Percentiles rank a stretch among this genome's conserved stretches.
phyloP scores from a whole-genome alignment of 768 basidiomycete species.

The Cystoderma amianthinum region DNA sequence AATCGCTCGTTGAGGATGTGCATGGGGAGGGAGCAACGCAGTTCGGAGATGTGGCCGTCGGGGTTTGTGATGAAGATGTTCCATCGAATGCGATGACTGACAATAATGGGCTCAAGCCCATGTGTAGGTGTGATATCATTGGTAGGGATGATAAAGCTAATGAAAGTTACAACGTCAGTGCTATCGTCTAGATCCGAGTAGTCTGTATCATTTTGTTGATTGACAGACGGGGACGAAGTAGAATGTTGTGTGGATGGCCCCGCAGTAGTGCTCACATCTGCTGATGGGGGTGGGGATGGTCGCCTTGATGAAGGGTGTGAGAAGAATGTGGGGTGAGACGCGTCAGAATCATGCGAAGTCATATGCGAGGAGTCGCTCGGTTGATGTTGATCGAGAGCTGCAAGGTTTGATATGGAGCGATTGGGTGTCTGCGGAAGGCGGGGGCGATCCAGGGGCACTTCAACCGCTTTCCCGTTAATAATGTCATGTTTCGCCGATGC shows the following conservation, averaged over 20 bases:
- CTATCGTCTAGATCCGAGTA: conserved; percentile 6
- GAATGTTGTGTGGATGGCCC: conserved; percentile 1
- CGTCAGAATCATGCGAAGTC: not conserved
- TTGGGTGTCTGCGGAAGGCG: conserved; percentile 6
- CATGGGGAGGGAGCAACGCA: conserved; percentile 90
- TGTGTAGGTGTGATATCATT: conserved; percentile 69
- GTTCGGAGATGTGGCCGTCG: conserved; percentile 89
- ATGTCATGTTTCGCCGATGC: conserved; percentile 66
- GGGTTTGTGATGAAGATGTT: conserved; percentile 71
- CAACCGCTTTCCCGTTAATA: conserved; percentile 46
- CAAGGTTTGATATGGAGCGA: not conserved
- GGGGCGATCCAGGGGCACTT: conserved; percentile 17
- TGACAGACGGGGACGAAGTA: conserved; percentile 2
- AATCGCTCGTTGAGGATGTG: conserved; percentile 73
- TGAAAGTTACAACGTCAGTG: conserved; percentile 50
- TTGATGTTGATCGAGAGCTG: not conserved
- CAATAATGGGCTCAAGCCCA: conserved; percentile 62
- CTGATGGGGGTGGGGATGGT: conserved; percentile 2
- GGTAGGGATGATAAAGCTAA: conserved; percentile 55
- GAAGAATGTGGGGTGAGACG: not conserved
- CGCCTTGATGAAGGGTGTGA: conserved; percentile 3
- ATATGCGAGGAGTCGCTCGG: not conserved
- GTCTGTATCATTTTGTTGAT: not conserved
- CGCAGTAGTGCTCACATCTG: conserved; percentile 1
- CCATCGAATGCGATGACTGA: conserved; percentile 80